These are phyloP conservation scores for Colletotrichum liriopes DNA, from an alignment of 2,329 filamentous ascomycete species.

Conservation along the genomic window DNA sequence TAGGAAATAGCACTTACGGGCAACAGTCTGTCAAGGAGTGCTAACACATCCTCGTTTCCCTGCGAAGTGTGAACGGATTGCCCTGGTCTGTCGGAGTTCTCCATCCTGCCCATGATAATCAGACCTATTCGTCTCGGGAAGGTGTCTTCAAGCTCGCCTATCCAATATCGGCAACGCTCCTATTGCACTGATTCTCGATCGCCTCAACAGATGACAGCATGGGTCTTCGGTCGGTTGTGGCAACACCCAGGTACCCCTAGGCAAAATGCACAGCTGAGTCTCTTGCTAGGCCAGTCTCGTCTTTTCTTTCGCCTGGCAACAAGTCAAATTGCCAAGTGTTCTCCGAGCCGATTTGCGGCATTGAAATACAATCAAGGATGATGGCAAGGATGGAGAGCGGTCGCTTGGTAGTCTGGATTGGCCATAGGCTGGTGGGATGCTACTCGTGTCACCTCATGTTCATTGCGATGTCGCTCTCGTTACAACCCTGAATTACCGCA, in stretches of 20 bases:
- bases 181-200: too few relatives aligned
- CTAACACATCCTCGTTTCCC: background rate
- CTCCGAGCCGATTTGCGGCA: conserved; percentile 1
- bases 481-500: conserved; percentile 5
- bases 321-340: background rate
- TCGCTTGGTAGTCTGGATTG: background rate
- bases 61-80: background rate
- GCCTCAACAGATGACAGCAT: background rate
- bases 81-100: background rate
- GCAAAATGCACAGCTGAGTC: background rate
- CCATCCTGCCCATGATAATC: too few relatives aligned
- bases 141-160: background rate
- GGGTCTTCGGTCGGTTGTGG: background rate
- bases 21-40: background rate
- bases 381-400: background rate
- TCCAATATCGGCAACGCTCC: background rate
- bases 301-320: too few relatives aligned
- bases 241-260: too few relatives aligned
- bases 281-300: background rate
- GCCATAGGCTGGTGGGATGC: background rate
- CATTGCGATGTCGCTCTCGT: background rate
- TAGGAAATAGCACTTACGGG: too few relatives aligned
- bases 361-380: background rate
- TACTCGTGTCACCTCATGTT: conserved; percentile 8
- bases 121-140: background rate